Conservation (phyloP, 202 grass and related monocot species). For the Panicum virgatum region DNA sequence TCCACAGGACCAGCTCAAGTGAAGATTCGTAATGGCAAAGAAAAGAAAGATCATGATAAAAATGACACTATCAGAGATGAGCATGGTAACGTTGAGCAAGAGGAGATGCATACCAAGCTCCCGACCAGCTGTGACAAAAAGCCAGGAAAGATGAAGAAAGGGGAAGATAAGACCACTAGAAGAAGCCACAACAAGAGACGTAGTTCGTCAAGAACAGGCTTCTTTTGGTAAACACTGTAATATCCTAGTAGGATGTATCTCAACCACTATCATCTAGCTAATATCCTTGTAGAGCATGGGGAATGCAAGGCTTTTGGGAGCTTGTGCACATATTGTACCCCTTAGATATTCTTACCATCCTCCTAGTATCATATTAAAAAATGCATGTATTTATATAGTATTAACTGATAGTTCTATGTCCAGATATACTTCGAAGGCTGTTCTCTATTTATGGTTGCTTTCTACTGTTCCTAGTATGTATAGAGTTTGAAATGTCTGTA, state of each 20-base stretch:
- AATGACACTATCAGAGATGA: constrained; percentile 12
- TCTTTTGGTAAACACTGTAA: constrained; percentile 46
- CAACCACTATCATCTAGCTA: constrained; percentile 10
- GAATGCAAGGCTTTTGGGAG: constrained; percentile 21
- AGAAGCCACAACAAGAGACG: constrained; percentile 38
- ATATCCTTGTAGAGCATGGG: constrained; percentile 19
- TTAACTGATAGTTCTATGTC: not conserved
- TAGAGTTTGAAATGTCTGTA: constrained; percentile 9
- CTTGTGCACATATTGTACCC: constrained; percentile 10
- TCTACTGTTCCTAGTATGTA: not conserved
- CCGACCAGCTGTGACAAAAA: constrained; percentile 38
- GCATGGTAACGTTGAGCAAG: constrained; percentile 11
- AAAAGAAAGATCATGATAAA: constrained; percentile 32
- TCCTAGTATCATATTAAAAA: constrained; percentile 17
- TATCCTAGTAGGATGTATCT: constrained; percentile 30
- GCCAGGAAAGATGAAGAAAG: constrained; percentile 38
- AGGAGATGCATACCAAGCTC: constrained; percentile 33
- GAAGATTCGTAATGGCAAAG: constrained; percentile 43
- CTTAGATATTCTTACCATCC: constrained; percentile 23
- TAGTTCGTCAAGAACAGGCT: constrained; percentile 49
- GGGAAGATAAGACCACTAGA: constrained; percentile 34
- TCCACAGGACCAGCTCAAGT: constrained; percentile 69
- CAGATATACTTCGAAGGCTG: not conserved
- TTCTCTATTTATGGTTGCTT: not conserved
- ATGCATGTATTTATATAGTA: constrained; percentile 36